Evolutionary conservation across 75 land plant genomes (phyloP), one percentile per base, ranked within the genome.

Genomic region (Pinus albicaulis): DNA sequence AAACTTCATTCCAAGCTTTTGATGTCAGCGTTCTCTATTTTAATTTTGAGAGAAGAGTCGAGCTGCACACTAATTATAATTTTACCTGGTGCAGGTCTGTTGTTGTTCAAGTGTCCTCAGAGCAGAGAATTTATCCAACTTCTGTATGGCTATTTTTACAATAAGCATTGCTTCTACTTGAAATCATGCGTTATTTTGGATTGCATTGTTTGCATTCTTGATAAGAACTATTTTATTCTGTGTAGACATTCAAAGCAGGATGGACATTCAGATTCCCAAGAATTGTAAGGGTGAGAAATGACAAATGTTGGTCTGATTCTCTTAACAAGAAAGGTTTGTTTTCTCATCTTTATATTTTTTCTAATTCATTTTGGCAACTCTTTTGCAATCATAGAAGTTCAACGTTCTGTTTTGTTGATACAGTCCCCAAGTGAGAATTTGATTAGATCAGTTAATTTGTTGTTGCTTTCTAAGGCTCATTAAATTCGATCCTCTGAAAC

Each of bases 261-360:
- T 80, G 82, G 82, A 76, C 73, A 24, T 80, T 80, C 56, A 72
- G 82, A 57, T 80, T 80, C 38, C 82, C 82, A 76, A 56, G 82
- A 66, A 57, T 69, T 34, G 82, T 75, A 26, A 80, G 70, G 70
- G 72, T 80, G 57, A 62, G 82, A 76, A 62, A 80, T 70, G 82
- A 80, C 58, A 80, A 80, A 44, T 64, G 71, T 23, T 80, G 82
- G 82, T 66, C 76, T 23, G 82, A 80, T 24, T 77, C 78, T 66
- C 72, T 80, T 34, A 36, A 62, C 34, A n/a, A 70, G 36, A 34
- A 68, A 76, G 82, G 82, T 80, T 57, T 55, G 80, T 56, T 38
- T 57, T 53, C 20, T 38, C 44, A 31, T 44, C 52, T 44, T 7
- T 44, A 11, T 44, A 44, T 7, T 68, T 68, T 34, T 65, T 65